These are phyloP conservation scores for Fonsecaea monophora DNA, from an alignment of 2,329 filamentous ascomycete species.

Conservation along the genomic window DNA sequence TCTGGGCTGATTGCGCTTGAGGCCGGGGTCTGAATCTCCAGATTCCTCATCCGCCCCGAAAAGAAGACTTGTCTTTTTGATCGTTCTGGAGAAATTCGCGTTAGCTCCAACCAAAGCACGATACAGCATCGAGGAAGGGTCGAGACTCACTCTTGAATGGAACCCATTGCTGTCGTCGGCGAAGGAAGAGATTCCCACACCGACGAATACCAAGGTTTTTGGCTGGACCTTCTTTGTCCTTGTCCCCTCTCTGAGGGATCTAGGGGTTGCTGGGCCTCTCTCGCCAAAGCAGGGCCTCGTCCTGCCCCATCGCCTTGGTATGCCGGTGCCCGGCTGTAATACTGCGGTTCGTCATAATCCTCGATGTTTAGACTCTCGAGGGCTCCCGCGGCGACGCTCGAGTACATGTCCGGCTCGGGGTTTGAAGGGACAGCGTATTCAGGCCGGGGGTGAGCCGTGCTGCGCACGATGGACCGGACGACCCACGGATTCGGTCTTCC, in stretches of 20 bases:
- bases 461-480: slow-evolving; percentile 11
- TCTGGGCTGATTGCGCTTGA: slow-evolving; percentile 6
- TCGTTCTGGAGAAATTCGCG: slow-evolving; percentile 7
- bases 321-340: no score
- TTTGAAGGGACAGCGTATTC: slow-evolving; percentile 8
- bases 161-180: slow-evolving; percentile 15
- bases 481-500: slow-evolving; percentile 8
- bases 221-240: background rate
- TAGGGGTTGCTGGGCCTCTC: background rate
- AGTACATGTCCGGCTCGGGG: slow-evolving; percentile 1
- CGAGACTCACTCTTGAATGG: slow-evolving; percentile 21
- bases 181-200: slow-evolving; percentile 18
- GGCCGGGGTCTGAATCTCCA: slow-evolving; percentile 15
- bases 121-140: background rate
- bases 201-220: slow-evolving; percentile 21
- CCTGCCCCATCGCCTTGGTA: no score
- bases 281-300: background rate
- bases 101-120: background rate
- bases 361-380: background rate
- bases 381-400: slow-evolving; percentile 6
- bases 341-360: background rate
- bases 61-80: slow-evolving; percentile 21
- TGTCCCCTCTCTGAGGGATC: background rate
- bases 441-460: background rate
- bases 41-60: slow-evolving; percentile 15